Percentiles rank a stretch among this genome's conserved stretches.
These are phyloP conservation scores for Annulohypoxylon moriforme DNA, from an alignment of 495 filamentous ascomycete genomes.

Conservation along the genomic window DNA sequence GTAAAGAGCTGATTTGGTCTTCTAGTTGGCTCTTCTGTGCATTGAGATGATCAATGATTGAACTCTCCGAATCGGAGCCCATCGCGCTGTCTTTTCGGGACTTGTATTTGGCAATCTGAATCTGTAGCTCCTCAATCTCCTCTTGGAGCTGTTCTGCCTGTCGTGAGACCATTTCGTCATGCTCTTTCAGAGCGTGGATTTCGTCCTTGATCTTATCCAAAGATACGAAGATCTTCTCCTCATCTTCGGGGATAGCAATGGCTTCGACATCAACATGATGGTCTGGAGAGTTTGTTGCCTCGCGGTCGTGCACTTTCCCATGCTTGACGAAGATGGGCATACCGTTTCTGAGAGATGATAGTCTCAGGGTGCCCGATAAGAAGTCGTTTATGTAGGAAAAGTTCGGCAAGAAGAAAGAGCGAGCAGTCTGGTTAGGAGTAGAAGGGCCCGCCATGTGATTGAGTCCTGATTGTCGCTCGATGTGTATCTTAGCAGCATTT, in stretches of 20 bases:
- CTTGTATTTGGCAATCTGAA: constrained; percentile 55
- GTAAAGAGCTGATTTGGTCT: constrained; percentile 55
- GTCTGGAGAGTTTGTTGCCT: constrained; percentile 41
- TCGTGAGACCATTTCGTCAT: constrained; percentile 60
- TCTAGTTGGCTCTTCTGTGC: constrained; percentile 53
- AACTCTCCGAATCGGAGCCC: constrained; percentile 59
- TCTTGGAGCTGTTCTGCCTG: constrained; percentile 61
- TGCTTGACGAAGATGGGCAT: constrained; percentile 60
- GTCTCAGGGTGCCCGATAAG: constrained; percentile 57
- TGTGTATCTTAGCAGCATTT: constrained; percentile 31
- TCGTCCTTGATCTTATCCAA: constrained; percentile 67
- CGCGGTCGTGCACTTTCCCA: constrained; percentile 50
- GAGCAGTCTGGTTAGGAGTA: constrained; percentile 52
- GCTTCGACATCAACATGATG: constrained; percentile 55
- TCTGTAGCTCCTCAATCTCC: constrained; percentile 57
- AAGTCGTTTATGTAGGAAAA: constrained; percentile 61
- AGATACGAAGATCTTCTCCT: constrained; percentile 63
- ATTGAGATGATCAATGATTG: constrained; percentile 51
- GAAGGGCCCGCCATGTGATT: constrained; percentile 14
- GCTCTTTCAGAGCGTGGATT: constrained; percentile 60
- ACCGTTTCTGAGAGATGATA: constrained; percentile 58
- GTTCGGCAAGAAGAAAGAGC: constrained; percentile 59
- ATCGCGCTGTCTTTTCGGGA: constrained; percentile 58
- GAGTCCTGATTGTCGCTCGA: constrained; percentile 29
- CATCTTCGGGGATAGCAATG: constrained; percentile 56